These are phyloP conservation scores for Mortierella sp. DNA, from an alignment of 371 early-diverging fungal genomes.

Conservation along the genomic window DNA sequence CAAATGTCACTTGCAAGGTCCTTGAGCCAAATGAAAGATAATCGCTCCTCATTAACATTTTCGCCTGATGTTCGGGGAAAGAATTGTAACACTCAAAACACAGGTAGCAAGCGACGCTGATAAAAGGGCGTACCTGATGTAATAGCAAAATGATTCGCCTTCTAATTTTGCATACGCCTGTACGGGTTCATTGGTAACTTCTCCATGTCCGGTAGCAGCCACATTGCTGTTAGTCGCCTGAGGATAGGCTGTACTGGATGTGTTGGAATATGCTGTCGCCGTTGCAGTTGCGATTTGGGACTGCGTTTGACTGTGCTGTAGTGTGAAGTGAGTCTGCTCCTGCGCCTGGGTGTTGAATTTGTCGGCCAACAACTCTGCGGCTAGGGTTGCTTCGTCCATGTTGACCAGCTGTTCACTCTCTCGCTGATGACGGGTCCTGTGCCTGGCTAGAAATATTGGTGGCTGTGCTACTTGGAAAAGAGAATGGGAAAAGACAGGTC, in stretches of 20 bases:
- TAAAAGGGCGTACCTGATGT: constrained; percentile 64
- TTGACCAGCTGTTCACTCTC: constrained; percentile 10
- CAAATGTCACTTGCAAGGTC: constrained; percentile 81
- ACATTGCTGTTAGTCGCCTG: constrained; percentile 19
- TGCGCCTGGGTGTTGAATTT: constrained; percentile 43
- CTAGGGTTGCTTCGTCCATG: constrained; percentile 54
- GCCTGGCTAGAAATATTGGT: not conserved
- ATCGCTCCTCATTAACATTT: not conserved
- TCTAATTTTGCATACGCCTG: constrained; percentile 94
- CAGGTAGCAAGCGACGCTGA: too few species aligned
- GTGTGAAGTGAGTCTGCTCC: constrained; percentile 23
- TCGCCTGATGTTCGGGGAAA: not conserved
- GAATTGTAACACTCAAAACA: not conserved
- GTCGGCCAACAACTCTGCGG: constrained; percentile 48
- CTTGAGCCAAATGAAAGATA: constrained; percentile 27
- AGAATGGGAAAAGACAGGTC: not conserved
- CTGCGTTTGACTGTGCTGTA: constrained; percentile 32
- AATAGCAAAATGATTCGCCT: constrained; percentile 86
- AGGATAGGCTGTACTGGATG: constrained; percentile 14
- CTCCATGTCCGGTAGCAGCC: constrained; percentile 22
- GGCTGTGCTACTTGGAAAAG: not conserved
- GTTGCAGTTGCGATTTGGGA: constrained; percentile 11
- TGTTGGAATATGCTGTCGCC: constrained; percentile 2
- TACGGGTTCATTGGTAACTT: constrained; percentile 64
- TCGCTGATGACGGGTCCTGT: not conserved